Conservation (phyloP, 345 rosid genomes). For the Pistacia vera region DNA sequence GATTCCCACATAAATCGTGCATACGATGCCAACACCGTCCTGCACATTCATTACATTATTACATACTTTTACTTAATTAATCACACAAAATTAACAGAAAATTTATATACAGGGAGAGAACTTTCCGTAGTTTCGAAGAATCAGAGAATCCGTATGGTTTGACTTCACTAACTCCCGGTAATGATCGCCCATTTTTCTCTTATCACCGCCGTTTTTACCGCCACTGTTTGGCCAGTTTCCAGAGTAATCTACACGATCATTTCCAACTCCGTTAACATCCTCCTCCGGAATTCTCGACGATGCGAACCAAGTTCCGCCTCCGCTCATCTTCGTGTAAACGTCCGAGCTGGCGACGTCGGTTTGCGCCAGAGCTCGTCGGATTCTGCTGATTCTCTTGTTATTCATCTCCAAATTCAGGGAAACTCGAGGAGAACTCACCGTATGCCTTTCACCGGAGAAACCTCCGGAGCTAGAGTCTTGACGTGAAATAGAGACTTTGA, state of each 20-base stretch:
- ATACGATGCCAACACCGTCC: constrained; percentile 81
- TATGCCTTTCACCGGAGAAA: constrained; percentile 46
- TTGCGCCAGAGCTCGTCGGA: constrained; percentile 58
- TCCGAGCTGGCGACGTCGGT: constrained; percentile 45
- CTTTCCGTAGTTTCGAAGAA: constrained; percentile 74
- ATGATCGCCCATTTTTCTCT: constrained; percentile 61
- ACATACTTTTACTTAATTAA: too few relatives aligned
- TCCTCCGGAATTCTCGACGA: constrained; percentile 57
- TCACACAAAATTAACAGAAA: too few relatives aligned
- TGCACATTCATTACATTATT: constrained; percentile 22
- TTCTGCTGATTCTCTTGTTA: constrained; percentile 22
- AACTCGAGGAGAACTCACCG: constrained; percentile 34
- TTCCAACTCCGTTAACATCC: constrained; percentile 21
- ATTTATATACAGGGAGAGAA: too few relatives aligned
- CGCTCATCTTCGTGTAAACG: constrained; percentile 5
- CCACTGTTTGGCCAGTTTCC: constrained; percentile 44
- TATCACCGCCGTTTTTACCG: constrained; percentile 29
- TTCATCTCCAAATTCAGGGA: constrained; percentile 47
- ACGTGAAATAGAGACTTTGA: constrained; percentile 40
- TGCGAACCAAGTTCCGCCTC: constrained; percentile 36
- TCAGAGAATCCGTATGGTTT: constrained; percentile 61
- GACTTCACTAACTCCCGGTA: constrained; percentile 65
- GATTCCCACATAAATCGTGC: constrained; percentile 92
- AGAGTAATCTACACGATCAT: constrained; percentile 1
- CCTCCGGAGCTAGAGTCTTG: constrained; percentile 39